Evolutionary conservation across 257 asterid genomes (phyloP).

Genomic region (Avicennia marina): DNA sequence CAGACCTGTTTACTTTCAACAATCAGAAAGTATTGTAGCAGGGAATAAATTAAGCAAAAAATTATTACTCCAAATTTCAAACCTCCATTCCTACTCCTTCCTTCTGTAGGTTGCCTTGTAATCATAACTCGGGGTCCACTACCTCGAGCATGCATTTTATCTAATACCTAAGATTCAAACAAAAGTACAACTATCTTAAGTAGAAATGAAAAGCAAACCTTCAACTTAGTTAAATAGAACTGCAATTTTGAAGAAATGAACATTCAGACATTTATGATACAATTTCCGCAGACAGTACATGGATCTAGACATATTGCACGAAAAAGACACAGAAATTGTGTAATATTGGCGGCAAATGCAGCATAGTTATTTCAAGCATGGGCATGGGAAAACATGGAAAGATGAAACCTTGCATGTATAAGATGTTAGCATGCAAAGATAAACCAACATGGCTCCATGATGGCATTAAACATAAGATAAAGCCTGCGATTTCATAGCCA

Average conservation of each 20-base stretch:
- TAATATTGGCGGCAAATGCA: conserved; percentile 1
- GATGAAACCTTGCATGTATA: too few relatives aligned
- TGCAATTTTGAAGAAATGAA: too few relatives aligned
- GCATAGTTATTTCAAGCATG: too few relatives aligned
- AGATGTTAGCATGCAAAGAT: too few relatives aligned
- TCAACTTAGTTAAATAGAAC: too few relatives aligned
- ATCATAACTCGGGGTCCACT: conserved; percentile 85
- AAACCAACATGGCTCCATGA: too few relatives aligned
- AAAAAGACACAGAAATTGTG: neutral
- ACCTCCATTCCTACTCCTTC: conserved; percentile 94
- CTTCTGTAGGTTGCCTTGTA: conserved; percentile 98
- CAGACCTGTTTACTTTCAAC: conserved; percentile 47
- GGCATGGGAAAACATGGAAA: too few relatives aligned
- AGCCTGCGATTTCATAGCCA: too few relatives aligned
- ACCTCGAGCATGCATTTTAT: conserved; percentile 98
- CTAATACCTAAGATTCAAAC: conserved; percentile 57
- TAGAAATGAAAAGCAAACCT: too few relatives aligned
- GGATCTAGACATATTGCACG: conserved; percentile 3
- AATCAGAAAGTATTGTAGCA: conserved; percentile 11
- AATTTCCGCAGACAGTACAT: too few relatives aligned
- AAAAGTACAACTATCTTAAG: conserved; percentile 7
- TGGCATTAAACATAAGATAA: too few relatives aligned
- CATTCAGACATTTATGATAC: too few relatives aligned
- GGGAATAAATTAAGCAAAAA: neutral
- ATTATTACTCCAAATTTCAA: conserved; percentile 6